A percentile compares a stretch with the other conserved stretches of the same genome.
Conservation (phyloP, 192 early-diverging fungal genomes). For the Mortierella hygrophila region DNA sequence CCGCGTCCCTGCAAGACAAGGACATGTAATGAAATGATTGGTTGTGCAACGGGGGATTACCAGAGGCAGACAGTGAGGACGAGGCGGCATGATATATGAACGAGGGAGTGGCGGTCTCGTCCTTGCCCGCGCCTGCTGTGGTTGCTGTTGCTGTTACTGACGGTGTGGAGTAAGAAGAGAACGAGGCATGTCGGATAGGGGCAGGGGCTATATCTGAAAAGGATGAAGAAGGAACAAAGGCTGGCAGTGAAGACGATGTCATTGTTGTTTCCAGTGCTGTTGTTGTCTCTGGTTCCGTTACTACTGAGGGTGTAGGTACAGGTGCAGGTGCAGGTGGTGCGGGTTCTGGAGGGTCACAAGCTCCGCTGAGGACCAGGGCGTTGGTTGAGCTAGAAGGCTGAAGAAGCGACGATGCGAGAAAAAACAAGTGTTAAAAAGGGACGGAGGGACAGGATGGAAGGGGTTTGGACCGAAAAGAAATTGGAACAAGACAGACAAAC, state of each 20-base stretch:
- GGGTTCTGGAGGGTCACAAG: slow-evolving; percentile 23
- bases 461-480: background rate
- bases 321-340: background rate
- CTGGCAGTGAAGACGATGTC: background rate
- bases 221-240: background rate
- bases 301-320: background rate
- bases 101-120: background rate
- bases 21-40: background rate
- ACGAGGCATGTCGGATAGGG: background rate
- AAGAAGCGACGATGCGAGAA: background rate
- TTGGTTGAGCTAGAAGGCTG: slow-evolving; percentile 51
- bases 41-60: background rate
- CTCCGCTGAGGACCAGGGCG: slow-evolving; percentile 44
- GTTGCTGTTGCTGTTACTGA: background rate
- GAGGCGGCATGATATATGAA: background rate
- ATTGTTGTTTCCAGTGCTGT: background rate
- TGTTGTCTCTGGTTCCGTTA: background rate
- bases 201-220: background rate
- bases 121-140: background rate
- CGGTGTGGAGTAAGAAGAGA: background rate
- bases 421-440: background rate
- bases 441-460: background rate
- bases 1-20: background rate
- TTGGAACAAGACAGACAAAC: background rate
- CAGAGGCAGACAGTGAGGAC: background rate